A percentile compares a stretch with the other conserved stretches of the same genome.
Evolutionary conservation across 2,329 filamentous ascomycete species (phyloP).

Genomic region (Scedosporium aurantiacum): DNA sequence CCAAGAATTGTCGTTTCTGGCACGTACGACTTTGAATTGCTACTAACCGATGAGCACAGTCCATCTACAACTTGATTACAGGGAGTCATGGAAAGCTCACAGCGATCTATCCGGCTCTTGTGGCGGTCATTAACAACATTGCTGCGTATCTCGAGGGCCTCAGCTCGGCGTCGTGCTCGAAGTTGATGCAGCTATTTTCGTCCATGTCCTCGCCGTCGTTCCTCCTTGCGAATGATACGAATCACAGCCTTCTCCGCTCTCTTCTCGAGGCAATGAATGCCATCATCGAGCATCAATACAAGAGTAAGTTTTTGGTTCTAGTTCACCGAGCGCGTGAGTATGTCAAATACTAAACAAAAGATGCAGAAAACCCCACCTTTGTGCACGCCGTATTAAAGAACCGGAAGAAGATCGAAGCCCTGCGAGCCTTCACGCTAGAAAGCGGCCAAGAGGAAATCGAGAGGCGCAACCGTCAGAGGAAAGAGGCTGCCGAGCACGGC

Average conservation of each 20-base stretch:
- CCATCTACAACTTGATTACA: conserved; percentile 84
- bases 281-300: conserved; percentile 80
- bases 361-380: conserved; percentile 65
- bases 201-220: conserved; percentile 94
- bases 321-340: not conserved
- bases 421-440: conserved; percentile 82
- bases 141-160: conserved; percentile 73
- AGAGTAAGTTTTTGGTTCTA: conserved; percentile 38
- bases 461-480: conserved; percentile 57
- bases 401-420: conserved; percentile 69
- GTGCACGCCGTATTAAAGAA: conserved; percentile 71
- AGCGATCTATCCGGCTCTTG: conserved; percentile 80
- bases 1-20: not conserved
- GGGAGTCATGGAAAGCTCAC: conserved; percentile 82
- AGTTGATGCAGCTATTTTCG: conserved; percentile 75
- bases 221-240: conserved; percentile 81
- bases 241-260: conserved; percentile 70
- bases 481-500: conserved; percentile 46
- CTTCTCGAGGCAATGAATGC: conserved; percentile 82
- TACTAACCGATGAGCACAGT: conserved; percentile 37
- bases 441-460: conserved; percentile 88
- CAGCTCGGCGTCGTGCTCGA: conserved; percentile 63
- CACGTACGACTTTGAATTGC: not conserved
- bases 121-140: conserved; percentile 90
- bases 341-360: not conserved